These are phyloP conservation scores for Jackrogersella minutella DNA, from an alignment of 495 filamentous ascomycete genomes.

Conservation along the genomic window DNA sequence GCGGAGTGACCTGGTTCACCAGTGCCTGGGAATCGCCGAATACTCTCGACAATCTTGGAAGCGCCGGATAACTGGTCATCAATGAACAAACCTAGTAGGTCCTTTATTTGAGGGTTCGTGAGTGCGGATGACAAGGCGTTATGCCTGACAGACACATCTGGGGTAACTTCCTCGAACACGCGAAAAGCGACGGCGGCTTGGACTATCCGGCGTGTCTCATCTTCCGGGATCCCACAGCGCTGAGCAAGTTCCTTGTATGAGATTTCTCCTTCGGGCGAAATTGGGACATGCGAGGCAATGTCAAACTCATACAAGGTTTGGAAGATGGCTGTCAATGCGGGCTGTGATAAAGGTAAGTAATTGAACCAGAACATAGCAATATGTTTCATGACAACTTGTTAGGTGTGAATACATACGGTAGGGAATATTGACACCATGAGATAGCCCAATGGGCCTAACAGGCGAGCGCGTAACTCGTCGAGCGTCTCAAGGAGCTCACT, in stretches of 20 bases:
- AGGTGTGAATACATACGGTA: conserved; percentile 11
- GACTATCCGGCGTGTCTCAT: conserved; percentile 52
- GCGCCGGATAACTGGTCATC: conserved; percentile 52
- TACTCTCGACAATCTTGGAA: conserved; percentile 30
- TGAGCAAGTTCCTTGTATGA: conserved; percentile 49
- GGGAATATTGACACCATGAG: conserved; percentile 17
- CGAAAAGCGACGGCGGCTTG: conserved; percentile 57
- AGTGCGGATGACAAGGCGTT: conserved; percentile 45
- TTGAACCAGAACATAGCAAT: background rate
- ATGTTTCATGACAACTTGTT: too few species aligned
- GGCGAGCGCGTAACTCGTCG: conserved; percentile 35
- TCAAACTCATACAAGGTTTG: conserved; percentile 31
- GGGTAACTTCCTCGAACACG: conserved; percentile 56
- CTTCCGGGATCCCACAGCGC: conserved; percentile 41
- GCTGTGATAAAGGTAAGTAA: conserved; percentile 16
- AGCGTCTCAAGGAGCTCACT: conserved; percentile 34
- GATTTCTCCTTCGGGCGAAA: conserved; percentile 15
- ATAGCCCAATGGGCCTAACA: conserved; percentile 32
- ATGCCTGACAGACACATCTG: conserved; percentile 54
- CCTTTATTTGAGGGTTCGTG: conserved; percentile 39
- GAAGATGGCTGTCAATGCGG: conserved; percentile 24
- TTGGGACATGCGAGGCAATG: conserved; percentile 32
- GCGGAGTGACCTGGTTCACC: conserved; percentile 40
- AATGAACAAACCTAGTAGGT: conserved; percentile 47
- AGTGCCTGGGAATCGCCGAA: conserved; percentile 37